Percentiles rank a stretch among this genome's conserved stretches.
phyloP scores from a whole-genome alignment of 805 yeast genomes.

The Cyberlindnera sargentensis region DNA sequence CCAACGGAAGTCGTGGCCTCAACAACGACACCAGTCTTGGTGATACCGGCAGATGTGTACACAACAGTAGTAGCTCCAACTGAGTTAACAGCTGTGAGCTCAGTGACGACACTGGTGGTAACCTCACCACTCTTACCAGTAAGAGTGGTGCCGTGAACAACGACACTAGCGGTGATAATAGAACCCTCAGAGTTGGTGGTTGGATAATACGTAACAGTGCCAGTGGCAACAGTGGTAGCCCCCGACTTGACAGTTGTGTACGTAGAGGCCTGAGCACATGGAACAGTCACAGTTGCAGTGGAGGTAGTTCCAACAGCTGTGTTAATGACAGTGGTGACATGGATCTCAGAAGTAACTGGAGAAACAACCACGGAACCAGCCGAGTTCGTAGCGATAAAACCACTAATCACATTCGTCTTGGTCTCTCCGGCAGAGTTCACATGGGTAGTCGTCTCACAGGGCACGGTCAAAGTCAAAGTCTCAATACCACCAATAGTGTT shows the following conservation, averaged over 20 bases:
- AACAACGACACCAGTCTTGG: too few species aligned
- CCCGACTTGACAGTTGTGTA: background rate
- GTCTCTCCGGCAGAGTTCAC: background rate
- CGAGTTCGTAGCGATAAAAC: conserved; percentile 2
- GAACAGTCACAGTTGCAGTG: conserved; percentile 1
- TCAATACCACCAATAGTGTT: conserved; percentile 3
- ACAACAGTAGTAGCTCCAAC: too few species aligned
- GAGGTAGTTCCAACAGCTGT: background rate
- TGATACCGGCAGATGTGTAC: too few species aligned
- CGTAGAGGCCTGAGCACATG: conserved; percentile 1
- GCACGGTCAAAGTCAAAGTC: conserved; percentile 2
- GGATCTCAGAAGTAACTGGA: background rate
- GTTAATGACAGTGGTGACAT: background rate
- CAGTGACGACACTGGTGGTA: too few species aligned
- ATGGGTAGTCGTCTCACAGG: conserved; percentile 4
- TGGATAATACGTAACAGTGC: conserved; percentile 5
- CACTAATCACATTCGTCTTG: conserved; percentile 2
- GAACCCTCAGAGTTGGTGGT: background rate
- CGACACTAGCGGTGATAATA: too few species aligned
- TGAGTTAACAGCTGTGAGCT: too few species aligned
- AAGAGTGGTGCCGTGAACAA: too few species aligned
- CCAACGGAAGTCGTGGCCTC: too few species aligned
- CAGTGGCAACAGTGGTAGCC: background rate
- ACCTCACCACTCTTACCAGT: too few species aligned
- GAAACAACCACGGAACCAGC: background rate